phyloP scores from a whole-genome alignment of 306 rosid species.

The Quillaja saponaria region DNA sequence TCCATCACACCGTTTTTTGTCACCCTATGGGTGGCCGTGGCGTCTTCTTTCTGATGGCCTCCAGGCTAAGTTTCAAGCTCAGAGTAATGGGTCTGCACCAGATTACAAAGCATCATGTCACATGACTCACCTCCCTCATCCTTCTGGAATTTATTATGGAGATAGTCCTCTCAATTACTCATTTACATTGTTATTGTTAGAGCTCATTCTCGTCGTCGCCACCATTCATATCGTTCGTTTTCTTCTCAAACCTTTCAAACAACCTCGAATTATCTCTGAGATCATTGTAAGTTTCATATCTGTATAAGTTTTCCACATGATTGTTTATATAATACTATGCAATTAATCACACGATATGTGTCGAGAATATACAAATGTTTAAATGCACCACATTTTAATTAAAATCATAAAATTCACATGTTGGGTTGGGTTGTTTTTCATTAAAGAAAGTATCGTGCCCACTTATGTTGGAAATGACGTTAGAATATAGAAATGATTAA shows the following conservation, averaged over 20 bases:
- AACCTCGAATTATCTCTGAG: slow-evolving; percentile 66
- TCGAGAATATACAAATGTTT: no score
- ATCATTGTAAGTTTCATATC: slow-evolving; percentile 52
- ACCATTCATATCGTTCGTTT: slow-evolving; percentile 42
- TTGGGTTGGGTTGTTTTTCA: no score
- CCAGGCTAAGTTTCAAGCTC: slow-evolving; percentile 6
- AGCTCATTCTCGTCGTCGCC: slow-evolving; percentile 33
- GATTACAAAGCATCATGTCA: no score
- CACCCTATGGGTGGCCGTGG: slow-evolving; percentile 26
- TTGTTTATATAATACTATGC: no score
- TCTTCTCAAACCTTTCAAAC: slow-evolving; percentile 67
- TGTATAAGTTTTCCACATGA: no score
- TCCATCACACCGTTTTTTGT: slow-evolving; percentile 25
- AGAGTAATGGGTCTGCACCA: background rate
- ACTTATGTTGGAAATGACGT: no score
- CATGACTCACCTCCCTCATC: background rate
- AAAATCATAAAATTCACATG: no score
- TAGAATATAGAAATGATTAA: no score
- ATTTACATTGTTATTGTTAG: slow-evolving; percentile 48
- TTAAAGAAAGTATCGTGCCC: no score
- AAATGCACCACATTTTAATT: no score
- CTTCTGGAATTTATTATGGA: slow-evolving; percentile 42
- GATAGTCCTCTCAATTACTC: slow-evolving; percentile 40
- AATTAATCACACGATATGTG: no score
- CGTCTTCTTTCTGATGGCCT: slow-evolving; percentile 4